Percentiles rank a stretch among this genome's conserved stretches.
Evolutionary conservation across 257 asterid species (phyloP).

Genomic region (Avicennia marina): DNA sequence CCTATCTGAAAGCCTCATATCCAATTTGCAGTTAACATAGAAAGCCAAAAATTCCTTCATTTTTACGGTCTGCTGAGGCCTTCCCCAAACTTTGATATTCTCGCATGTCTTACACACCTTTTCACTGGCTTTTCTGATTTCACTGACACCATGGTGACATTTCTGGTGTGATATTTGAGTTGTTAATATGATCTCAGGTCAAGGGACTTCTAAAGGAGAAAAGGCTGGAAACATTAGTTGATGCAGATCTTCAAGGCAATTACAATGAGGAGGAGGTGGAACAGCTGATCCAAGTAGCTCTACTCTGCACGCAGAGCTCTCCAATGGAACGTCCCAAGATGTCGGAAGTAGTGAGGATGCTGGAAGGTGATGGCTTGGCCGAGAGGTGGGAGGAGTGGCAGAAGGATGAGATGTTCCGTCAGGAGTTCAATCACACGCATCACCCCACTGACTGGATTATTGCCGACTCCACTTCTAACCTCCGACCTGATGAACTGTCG

Average conservation of each 20-base stretch:
- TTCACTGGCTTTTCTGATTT: neutral
- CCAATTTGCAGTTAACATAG: neutral
- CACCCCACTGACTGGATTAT: conserved; percentile 58
- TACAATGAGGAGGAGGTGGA: conserved; percentile 55
- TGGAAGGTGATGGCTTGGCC: conserved; percentile 59
- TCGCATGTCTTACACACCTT: neutral
- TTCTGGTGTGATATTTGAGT: no score
- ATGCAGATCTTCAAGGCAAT: conserved; percentile 54
- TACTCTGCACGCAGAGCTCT: conserved; percentile 50
- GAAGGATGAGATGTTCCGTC: conserved; percentile 75
- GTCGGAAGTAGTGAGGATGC: conserved; percentile 68
- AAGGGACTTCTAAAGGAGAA: conserved; percentile 66
- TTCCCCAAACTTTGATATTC: no score
- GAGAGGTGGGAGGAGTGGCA: conserved; percentile 98
- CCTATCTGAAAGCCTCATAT: no score
- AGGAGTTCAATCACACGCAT: conserved; percentile 40
- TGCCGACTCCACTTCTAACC: conserved; percentile 57
- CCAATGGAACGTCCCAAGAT: conserved; percentile 61
- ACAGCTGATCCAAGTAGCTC: conserved; percentile 57
- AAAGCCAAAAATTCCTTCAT: no score
- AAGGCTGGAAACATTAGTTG: conserved; percentile 66
- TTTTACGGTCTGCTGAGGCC: no score
- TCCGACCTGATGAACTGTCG: conserved; percentile 73
- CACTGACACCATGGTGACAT: neutral
- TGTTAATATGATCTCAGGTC: conserved; percentile 36